Evolutionary conservation across 768 basidiomycete species (phyloP).

Genomic region (Trametes punicea): DNA sequence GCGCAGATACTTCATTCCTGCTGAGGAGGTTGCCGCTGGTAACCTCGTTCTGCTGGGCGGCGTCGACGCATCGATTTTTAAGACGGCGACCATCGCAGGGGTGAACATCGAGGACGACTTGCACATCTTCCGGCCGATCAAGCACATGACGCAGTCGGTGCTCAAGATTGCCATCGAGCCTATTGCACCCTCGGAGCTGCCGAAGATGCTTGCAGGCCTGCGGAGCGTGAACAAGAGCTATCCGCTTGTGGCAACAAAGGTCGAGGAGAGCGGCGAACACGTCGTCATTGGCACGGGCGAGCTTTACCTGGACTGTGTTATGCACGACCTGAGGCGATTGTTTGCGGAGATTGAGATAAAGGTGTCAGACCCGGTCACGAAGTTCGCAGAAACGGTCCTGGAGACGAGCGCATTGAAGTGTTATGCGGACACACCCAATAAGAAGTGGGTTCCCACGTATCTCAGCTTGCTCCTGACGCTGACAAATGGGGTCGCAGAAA

Average conservation of each 20-base stretch:
- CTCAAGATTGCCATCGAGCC: conserved; percentile 98
- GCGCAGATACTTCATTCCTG: conserved; percentile 82
- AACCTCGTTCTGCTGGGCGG: conserved; percentile 92
- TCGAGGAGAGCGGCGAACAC: conserved; percentile 98
- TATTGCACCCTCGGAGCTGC: conserved; percentile 94
- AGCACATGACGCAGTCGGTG: conserved; percentile 95
- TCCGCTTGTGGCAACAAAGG: conserved; percentile 90
- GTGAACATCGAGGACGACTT: conserved; percentile 78
- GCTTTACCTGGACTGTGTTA: conserved; percentile 91
- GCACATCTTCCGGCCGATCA: conserved; percentile 93
- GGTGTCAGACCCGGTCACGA: conserved; percentile 97
- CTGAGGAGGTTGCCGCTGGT: conserved; percentile 85
- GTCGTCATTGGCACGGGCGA: conserved; percentile 97
- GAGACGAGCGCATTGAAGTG: conserved; percentile 98
- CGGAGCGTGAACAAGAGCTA: conserved; percentile 98
- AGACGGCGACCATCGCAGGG: conserved; percentile 85
- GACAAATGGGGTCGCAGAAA: conserved; percentile 54
- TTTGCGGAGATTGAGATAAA: conserved; percentile 99
- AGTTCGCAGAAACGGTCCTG: conserved; percentile 96
- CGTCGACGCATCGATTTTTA: conserved; percentile 90
- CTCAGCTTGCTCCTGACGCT: not conserved
- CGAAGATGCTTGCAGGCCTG: conserved; percentile 97
- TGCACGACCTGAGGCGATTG: conserved; percentile 89
- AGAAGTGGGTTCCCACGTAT: conserved; percentile 64
- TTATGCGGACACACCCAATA: conserved; percentile 99